Evolutionary conservation across 2,329 filamentous ascomycete genomes (phyloP).

Genomic region (Fusarium cicatricum): DNA sequence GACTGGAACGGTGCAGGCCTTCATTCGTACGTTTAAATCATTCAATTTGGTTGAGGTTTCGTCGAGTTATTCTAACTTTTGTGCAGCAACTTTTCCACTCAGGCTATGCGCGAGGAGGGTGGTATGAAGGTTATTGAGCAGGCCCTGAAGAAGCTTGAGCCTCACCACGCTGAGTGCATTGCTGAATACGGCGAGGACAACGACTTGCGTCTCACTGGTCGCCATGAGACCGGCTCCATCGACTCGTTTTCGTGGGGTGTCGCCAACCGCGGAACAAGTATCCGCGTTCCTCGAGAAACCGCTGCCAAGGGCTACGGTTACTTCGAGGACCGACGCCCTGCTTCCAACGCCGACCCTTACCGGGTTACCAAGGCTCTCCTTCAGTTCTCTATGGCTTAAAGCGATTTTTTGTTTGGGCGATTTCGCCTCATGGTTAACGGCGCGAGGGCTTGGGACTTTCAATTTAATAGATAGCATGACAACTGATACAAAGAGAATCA

Average conservation of each 20-base stretch:
- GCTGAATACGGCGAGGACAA: conserved; percentile 96
- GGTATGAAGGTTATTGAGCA: conserved; percentile 96
- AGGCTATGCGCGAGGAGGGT: conserved; percentile 86
- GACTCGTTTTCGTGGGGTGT: conserved; percentile 91
- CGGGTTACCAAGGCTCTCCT: conserved; percentile 78
- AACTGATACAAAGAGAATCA: not conserved
- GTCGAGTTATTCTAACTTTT: too few species aligned
- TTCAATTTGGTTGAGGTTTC: too few species aligned
- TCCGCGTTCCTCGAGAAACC: conserved; percentile 87
- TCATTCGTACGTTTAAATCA: conserved; percentile 62
- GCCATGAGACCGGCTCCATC: conserved; percentile 92
- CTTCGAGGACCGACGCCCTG: conserved; percentile 86
- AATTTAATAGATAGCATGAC: conserved; percentile 30
- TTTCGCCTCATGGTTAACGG: conserved; percentile 18
- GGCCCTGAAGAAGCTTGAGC: conserved; percentile 83
- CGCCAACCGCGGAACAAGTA: conserved; percentile 93
- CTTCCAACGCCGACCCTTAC: conserved; percentile 89
- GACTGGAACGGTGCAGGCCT: conserved; percentile 95
- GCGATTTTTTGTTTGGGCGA: conserved; percentile 1
- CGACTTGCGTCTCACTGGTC: conserved; percentile 89
- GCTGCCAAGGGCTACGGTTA: conserved; percentile 92
- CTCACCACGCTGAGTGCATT: conserved; percentile 84
- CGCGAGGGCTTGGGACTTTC: conserved; percentile 22
- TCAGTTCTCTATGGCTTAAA: conserved; percentile 33
- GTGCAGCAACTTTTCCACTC: conserved; percentile 80